Conservation (phyloP, 2,329 filamentous ascomycete genomes). For the Thelonectria rubi region DNA sequence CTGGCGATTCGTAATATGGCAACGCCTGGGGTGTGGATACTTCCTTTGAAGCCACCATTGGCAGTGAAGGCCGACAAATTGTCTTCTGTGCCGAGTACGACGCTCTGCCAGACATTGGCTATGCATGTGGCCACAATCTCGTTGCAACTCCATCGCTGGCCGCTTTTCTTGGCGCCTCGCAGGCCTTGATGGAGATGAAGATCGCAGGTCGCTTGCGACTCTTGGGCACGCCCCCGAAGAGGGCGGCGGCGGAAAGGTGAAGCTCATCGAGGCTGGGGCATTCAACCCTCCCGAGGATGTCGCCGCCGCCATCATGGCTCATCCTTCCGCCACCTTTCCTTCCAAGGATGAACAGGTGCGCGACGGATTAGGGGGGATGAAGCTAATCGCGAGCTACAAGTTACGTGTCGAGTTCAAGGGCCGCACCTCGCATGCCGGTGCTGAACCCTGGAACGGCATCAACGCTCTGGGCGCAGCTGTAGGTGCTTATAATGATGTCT, state of each 20-base stretch:
- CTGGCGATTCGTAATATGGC: slow-evolving; percentile 46
- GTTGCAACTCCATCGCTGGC: slow-evolving; percentile 60
- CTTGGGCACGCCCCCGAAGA: slow-evolving; percentile 63
- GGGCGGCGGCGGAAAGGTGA: slow-evolving; percentile 60
- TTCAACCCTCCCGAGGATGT: slow-evolving; percentile 46
- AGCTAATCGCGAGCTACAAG: slow-evolving; percentile 26
- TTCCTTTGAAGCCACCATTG: slow-evolving; percentile 26
- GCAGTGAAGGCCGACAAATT: slow-evolving; percentile 19
- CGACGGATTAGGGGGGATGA: slow-evolving; percentile 22
- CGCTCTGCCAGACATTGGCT: slow-evolving; percentile 28
- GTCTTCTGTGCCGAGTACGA: slow-evolving; percentile 31
- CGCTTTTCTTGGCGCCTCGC: slow-evolving; percentile 55
- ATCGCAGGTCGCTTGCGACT: slow-evolving; percentile 43
- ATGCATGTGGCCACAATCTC: slow-evolving; percentile 61
- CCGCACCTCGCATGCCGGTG: slow-evolving; percentile 29
- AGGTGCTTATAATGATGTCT: slow-evolving; percentile 28
- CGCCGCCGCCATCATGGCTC: slow-evolving; percentile 40
- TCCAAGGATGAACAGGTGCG: not conserved
- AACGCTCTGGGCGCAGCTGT: slow-evolving; percentile 36
- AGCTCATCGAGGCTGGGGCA: slow-evolving; percentile 53
- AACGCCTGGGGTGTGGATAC: slow-evolving; percentile 30
- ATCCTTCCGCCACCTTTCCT: slow-evolving; percentile 25
- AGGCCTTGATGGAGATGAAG: slow-evolving; percentile 51
- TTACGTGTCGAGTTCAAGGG: slow-evolving; percentile 23
- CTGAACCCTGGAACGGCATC: slow-evolving; percentile 32